These are phyloP conservation scores for Phytophthora citricola DNA, from an alignment of 352 stramenopile species.

Conservation along the genomic window DNA sequence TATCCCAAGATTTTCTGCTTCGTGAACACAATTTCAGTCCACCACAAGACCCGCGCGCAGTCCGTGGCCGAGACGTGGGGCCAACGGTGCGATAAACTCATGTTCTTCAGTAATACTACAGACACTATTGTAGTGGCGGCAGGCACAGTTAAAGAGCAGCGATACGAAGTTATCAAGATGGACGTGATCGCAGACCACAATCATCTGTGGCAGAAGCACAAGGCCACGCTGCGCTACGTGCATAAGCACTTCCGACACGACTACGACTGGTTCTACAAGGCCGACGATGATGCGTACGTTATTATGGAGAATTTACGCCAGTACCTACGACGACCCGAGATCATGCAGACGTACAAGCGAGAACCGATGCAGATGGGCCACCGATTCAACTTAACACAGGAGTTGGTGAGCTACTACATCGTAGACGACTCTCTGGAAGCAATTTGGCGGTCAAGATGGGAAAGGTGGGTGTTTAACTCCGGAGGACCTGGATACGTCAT, in stretches of 20 bases:
- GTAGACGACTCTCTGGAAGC: constrained; percentile 63
- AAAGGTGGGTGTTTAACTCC: constrained; percentile 85
- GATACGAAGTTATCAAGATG: constrained; percentile 71
- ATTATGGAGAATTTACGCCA: constrained; percentile 77
- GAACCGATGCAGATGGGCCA: constrained; percentile 86
- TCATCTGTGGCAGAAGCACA: constrained; percentile 88
- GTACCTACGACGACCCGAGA: constrained; percentile 71
- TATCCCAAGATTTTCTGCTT: constrained; percentile 81
- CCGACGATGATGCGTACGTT: constrained; percentile 86
- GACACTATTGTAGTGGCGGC: constrained; percentile 52
- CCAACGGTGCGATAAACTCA: constrained; percentile 76
- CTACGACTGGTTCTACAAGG: constrained; percentile 90
- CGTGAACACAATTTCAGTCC: constrained; percentile 82
- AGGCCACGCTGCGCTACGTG: constrained; percentile 73
- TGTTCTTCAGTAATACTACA: constrained; percentile 86
- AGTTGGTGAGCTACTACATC: constrained; percentile 82
- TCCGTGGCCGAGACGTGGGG: constrained; percentile 83
- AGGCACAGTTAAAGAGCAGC: constrained; percentile 20
- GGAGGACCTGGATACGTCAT: constrained; percentile 79
- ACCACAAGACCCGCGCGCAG: constrained; percentile 66
- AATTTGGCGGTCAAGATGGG: constrained; percentile 62
- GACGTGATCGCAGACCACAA: constrained; percentile 80
- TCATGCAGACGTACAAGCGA: constrained; percentile 54
- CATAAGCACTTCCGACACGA: constrained; percentile 76
- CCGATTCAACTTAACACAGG: constrained; percentile 76